Evolutionary conservation across 202 grass and related monocot species (phyloP).

Genomic region (Cymbopogon flexuosus): DNA sequence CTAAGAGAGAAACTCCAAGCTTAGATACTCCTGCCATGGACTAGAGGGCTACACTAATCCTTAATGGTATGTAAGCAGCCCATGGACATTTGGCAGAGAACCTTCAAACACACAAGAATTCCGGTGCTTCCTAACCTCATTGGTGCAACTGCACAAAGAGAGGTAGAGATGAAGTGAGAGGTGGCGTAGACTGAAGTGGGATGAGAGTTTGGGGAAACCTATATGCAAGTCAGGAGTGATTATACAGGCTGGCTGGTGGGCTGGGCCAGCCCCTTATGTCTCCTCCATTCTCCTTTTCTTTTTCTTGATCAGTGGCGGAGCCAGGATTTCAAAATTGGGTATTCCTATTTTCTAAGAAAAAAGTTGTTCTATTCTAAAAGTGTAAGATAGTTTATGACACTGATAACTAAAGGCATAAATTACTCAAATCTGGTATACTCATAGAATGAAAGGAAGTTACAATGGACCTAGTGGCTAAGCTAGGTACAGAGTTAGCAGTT

Average conservation of each 20-base stretch:
- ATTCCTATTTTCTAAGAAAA: too few species aligned
- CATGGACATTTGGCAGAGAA: background rate
- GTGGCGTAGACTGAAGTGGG: background rate
- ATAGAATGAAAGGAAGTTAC: too few species aligned
- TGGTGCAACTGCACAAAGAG: background rate
- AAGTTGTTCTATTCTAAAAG: too few species aligned
- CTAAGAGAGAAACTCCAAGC: background rate
- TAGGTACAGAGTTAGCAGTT: too few species aligned
- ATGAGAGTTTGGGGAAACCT: background rate
- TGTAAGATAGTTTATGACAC: too few species aligned
- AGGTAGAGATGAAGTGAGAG: background rate
- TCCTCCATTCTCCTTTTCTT: background rate
- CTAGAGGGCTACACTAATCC: background rate
- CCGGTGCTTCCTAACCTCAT: background rate
- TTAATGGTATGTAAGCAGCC: background rate
- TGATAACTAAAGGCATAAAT: too few species aligned
- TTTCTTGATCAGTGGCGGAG: background rate
- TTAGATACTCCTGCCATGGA: background rate
- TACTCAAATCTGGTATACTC: too few species aligned
- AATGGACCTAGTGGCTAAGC: too few species aligned
- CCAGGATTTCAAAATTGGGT: too few species aligned
- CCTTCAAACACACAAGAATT: background rate
- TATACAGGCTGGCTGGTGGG: background rate
- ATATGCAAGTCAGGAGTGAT: background rate
- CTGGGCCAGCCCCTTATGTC: background rate